Evolutionary conservation across 2,329 filamentous ascomycete genomes (phyloP).

Genomic region (Fusarium acutatum): DNA sequence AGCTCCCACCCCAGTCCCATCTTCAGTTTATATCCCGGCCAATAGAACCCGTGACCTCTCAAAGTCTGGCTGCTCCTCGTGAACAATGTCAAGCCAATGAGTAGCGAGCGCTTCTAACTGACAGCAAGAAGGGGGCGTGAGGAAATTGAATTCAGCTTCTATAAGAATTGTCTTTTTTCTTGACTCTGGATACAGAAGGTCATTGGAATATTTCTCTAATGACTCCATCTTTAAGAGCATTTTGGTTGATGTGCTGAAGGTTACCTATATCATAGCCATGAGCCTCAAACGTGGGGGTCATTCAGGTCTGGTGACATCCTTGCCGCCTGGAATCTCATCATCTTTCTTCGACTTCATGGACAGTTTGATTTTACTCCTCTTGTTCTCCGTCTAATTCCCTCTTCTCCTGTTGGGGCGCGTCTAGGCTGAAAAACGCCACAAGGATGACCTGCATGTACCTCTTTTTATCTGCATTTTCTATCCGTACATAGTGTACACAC

Average conservation of each 20-base stretch:
- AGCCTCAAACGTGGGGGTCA: conserved; percentile 2
- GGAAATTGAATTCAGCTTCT: not conserved
- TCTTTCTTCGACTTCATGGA: not conserved
- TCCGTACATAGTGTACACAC: not conserved
- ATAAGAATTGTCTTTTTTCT: not conserved
- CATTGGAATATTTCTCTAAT: not conserved
- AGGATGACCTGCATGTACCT: conserved; percentile 1
- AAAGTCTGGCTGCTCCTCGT: conserved; percentile 20
- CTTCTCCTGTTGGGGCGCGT: conserved; percentile 26
- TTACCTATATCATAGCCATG: not conserved
- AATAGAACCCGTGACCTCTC: conserved; percentile 20
- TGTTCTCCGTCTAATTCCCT: not conserved
- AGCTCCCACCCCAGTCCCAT: not conserved
- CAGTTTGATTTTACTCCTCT: not conserved
- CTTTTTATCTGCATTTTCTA: conserved; percentile 5
- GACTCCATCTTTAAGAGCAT: not conserved
- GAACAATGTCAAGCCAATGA: conserved; percentile 34
- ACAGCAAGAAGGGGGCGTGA: not conserved
- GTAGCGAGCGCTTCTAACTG: conserved; percentile 36
- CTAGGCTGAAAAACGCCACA: conserved; percentile 8
- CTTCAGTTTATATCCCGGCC: conserved; percentile 25
- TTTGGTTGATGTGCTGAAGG: not conserved
- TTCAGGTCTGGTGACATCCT: not conserved
- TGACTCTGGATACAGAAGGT: not conserved
- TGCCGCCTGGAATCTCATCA: not conserved